Evolutionary conservation across 2,329 filamentous ascomycete genomes (phyloP), one percentile per base, ranked within the genome.

Genomic region (Alternaria conjuncta): DNA sequence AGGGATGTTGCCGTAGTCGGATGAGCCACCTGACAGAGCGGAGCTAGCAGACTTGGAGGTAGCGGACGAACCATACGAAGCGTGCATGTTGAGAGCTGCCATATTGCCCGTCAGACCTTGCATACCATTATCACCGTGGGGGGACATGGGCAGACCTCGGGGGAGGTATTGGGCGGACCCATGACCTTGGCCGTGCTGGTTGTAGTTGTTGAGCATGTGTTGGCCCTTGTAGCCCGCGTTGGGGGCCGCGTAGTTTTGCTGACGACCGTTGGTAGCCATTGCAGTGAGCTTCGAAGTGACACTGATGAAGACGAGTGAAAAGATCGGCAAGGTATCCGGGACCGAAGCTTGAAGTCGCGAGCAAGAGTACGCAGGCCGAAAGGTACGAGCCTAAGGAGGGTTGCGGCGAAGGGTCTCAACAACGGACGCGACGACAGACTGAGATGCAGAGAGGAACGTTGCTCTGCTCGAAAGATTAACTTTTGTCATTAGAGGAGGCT

Each of bases 51-150:
- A 71, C 68, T 80, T 80, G 63, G 74, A 69, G 12, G 73, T 72
- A 25, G 69, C 71, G 18, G 74, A 73, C 13, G 74, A 72, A 49
- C 73, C 75, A 58, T 78, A 79, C 1, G 76, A 71, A 44, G 73
- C 72, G 64, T 79, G 76, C 58, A 80, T 73, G 60, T 75, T 77
- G 69, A 80, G 74, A 36, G 74, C 75, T 70, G 71, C 70, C 77
- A 80, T 78, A 44, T 70, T 76, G 69, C 66, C 74, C 45, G 76
- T 75, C 64, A 80, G 73, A 69, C 65, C 70, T 66, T 75, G 72
- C 63, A 79, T 67, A 63, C 68, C 71, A 66, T 67, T 64, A 28
- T 78, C 76, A 67, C 66, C 72, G 55, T 74, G 72, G 28, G 73
- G 71, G 60, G 77, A 74, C 64, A 78, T 71, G 13, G 71, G 75